Evolutionary conservation across 768 basidiomycete genomes (phyloP), one percentile per base, ranked within the genome.

Genomic region (Podaxis sp.): DNA sequence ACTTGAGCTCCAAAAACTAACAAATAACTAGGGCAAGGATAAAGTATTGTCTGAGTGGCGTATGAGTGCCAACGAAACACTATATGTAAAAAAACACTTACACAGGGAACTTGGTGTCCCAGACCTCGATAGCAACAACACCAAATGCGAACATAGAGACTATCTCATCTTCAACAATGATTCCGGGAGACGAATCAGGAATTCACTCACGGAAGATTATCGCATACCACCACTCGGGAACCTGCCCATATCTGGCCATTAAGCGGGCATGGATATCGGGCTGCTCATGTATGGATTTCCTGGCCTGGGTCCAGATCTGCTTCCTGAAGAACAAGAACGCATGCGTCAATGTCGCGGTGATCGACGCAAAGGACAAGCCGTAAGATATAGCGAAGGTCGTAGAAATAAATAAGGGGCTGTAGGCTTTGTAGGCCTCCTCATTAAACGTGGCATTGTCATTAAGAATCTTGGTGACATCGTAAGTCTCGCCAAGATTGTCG

Each of bases 141-240:
- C 90, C 89, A 60, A 89, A 82, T 0, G 76, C 80, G 68, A 91
- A 91, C 85, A 89, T 89, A 63, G 74, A 55, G 64, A 86, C 81
- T 82, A 60, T 20, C 30, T 38, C 33, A 46, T 52, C 26, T 8
- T 38, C 26, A 11, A 65, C 36, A 66, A 49, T 15, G n/a, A 54
- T 1, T 11, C 6, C 20, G 6, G 65, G 66, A 20, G n/a, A 71
- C 71, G 30, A 46, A 77, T 61, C 30, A 76, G 53, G 50, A 68
- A 68, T 33, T 33, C 20, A 76, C 78, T 65, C 76, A 82, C 73
- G 72, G 74, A 93, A 91, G 56, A 95, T 80, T 48, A 80, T 69
- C 8, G 77, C 71, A 71, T 93, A 95, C 93, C 93, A 95, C 91
- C 90, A 93, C 63, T 93, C 84, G 1, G 92, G 93, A 15, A 94